Percentiles rank a stretch among this genome's conserved stretches.
Conservation (phyloP, 2,329 filamentous ascomycete genomes). For the Daldinia sp. region DNA sequence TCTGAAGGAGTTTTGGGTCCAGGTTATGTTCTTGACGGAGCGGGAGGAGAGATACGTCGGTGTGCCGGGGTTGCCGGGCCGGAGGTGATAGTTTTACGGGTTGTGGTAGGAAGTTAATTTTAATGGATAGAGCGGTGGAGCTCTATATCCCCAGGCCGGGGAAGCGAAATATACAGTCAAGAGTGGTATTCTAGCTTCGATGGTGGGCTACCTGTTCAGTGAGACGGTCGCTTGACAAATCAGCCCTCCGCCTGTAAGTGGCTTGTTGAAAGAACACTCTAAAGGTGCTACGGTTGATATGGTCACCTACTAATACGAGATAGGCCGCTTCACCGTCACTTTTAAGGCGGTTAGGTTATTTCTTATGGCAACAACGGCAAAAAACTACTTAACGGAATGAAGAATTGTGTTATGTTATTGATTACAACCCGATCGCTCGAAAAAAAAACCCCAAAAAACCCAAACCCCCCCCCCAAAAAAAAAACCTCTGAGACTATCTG, state of each 20-base stretch:
- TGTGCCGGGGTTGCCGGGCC: slow-evolving; percentile 65
- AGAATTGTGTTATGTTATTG: slow-evolving; percentile 14
- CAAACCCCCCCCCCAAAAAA: too few species aligned
- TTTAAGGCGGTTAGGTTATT: not conserved
- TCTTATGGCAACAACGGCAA: too few species aligned
- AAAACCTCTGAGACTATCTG: too few species aligned
- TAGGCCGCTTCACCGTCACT: not conserved
- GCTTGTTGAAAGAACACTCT: not conserved
- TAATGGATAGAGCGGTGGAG: not conserved
- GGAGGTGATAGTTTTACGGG: slow-evolving; percentile 48
- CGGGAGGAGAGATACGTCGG: slow-evolving; percentile 86
- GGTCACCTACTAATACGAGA: slow-evolving; percentile 13
- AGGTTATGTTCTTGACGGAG: slow-evolving; percentile 98
- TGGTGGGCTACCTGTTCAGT: not conserved
- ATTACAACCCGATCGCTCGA: too few species aligned
- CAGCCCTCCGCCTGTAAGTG: slow-evolving; percentile 11
- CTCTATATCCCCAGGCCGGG: not conserved
- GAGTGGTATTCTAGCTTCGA: not conserved
- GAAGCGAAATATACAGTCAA: not conserved
- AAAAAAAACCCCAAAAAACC: too few species aligned
- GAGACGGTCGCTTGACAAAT: not conserved
- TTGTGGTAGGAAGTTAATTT: not conserved
- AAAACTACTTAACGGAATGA: not conserved
- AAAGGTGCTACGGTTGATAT: not conserved
- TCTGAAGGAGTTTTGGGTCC: slow-evolving; percentile 95